Evolutionary conservation across 306 rosid species (phyloP).

Genomic region (Dryas octopetala): DNA sequence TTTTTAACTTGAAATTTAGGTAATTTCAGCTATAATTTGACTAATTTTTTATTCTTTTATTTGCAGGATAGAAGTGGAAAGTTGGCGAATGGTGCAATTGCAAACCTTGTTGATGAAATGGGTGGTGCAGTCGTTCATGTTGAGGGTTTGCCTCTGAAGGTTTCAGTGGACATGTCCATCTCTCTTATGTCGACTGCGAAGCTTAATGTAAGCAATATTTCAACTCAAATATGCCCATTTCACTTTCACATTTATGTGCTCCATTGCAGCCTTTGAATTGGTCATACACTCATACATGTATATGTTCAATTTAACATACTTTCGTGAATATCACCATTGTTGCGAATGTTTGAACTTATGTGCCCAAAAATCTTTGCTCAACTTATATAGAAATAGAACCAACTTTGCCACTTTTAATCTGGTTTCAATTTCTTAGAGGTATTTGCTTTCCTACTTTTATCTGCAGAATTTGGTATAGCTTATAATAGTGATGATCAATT

Average conservation of each 20-base stretch:
- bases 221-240: neutral
- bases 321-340: neutral
- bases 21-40: neutral
- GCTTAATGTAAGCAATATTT: slow-evolving; percentile 46
- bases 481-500: neutral
- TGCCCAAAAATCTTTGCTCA: neutral
- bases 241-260: slow-evolving; percentile 2
- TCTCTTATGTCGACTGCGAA: slow-evolving; percentile 57
- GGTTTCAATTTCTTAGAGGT: neutral
- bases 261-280: neutral
- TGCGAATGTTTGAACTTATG: neutral
- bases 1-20: neutral
- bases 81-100: slow-evolving; percentile 69
- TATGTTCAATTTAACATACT: neutral
- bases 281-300: neutral
- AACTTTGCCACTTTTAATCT: neutral
- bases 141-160: slow-evolving; percentile 71
- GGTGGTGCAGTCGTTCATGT: slow-evolving; percentile 58
- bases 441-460: neutral
- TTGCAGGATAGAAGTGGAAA: slow-evolving; percentile 68
- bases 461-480: neutral
- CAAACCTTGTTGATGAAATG: slow-evolving; percentile 73
- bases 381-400: neutral
- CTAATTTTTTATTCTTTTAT: neutral
- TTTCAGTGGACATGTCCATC: slow-evolving; percentile 93